Conservation (phyloP, 768 basidiomycete genomes). For the Leccinellum rugosiceps region DNA sequence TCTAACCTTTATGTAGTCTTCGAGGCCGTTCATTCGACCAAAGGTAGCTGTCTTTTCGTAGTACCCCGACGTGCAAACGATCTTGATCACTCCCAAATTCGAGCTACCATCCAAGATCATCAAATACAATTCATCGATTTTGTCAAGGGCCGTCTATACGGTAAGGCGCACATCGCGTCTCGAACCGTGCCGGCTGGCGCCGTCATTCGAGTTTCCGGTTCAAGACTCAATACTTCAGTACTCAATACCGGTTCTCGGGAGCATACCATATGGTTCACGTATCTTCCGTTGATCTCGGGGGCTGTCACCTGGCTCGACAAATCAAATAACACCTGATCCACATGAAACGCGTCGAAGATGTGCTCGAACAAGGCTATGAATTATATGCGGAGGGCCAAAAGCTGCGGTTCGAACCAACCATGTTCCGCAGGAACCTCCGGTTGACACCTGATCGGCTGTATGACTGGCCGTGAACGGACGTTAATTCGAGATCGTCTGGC, state of each 20-base stretch:
- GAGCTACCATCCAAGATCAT: too few relatives aligned
- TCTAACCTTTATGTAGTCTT: too few relatives aligned
- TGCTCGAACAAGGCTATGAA: constrained; percentile 97
- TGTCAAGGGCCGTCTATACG: too few relatives aligned
- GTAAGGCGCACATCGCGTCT: background rate
- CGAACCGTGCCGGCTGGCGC: too few relatives aligned
- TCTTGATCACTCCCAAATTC: too few relatives aligned
- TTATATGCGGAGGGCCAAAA: constrained; percentile 99
- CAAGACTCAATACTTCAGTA: constrained; percentile 63
- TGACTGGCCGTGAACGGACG: constrained; percentile 74
- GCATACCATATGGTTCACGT: constrained; percentile 97
- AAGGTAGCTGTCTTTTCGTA: too few relatives aligned
- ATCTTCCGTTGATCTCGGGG: constrained; percentile 89
- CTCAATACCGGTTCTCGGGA: constrained; percentile 78
- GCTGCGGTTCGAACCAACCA: constrained; percentile 83
- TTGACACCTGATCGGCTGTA: constrained; percentile 49
- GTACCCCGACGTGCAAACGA: too few relatives aligned
- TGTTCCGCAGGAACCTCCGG: constrained; percentile 67
- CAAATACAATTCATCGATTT: too few relatives aligned
- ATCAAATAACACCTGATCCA: constrained; percentile 87
- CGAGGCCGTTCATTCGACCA: too few relatives aligned
- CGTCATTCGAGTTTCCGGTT: constrained; percentile 47
- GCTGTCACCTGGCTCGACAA: constrained; percentile 96
- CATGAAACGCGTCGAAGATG: constrained; percentile 99
- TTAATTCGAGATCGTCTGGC: constrained; percentile 52